Evolutionary conservation across 495 filamentous ascomycete genomes (phyloP).

Genomic region (Xylaria telfairii): DNA sequence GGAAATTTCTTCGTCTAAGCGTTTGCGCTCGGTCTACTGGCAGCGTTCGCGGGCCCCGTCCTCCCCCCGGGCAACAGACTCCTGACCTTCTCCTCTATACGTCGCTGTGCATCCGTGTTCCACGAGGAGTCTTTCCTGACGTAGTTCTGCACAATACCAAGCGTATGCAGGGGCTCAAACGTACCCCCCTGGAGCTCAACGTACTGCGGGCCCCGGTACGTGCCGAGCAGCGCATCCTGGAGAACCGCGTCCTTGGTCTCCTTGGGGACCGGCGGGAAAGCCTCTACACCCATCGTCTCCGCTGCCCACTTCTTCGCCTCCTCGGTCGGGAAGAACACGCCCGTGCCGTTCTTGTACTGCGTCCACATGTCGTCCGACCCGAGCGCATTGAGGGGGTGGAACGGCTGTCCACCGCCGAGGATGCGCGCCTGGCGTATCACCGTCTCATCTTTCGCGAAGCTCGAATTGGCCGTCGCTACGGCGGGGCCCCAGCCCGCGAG

Average conservation of each 20-base stretch:
- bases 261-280: conserved; percentile 27
- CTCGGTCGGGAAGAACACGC: conserved; percentile 30
- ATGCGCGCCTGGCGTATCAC: conserved; percentile 36
- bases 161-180: too few species aligned
- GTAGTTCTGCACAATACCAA: conserved; percentile 45
- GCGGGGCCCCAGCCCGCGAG: conserved; percentile 35
- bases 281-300: conserved; percentile 23
- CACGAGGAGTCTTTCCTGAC: conserved; percentile 47
- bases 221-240: conserved; percentile 48
- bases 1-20: conserved; percentile 9
- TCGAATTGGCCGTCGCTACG: conserved; percentile 17
- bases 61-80: conserved; percentile 34
- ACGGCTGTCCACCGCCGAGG: conserved; percentile 32
- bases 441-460: conserved; percentile 29
- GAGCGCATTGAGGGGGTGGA: conserved; percentile 21
- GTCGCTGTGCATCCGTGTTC: conserved; percentile 36
- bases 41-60: conserved; percentile 1
- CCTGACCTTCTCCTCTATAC: conserved; percentile 44
- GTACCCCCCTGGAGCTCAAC: conserved; percentile 39
- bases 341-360: conserved; percentile 14
- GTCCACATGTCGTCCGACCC: neutral
- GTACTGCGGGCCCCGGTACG: conserved; percentile 44
- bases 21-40: neutral
- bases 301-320: conserved; percentile 26
- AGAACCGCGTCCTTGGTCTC: conserved; percentile 46